Evolutionary conservation across 805 yeast species (phyloP), one percentile per base, ranked within the genome.

Genomic region (Saccharomycopsis sp.): DNA sequence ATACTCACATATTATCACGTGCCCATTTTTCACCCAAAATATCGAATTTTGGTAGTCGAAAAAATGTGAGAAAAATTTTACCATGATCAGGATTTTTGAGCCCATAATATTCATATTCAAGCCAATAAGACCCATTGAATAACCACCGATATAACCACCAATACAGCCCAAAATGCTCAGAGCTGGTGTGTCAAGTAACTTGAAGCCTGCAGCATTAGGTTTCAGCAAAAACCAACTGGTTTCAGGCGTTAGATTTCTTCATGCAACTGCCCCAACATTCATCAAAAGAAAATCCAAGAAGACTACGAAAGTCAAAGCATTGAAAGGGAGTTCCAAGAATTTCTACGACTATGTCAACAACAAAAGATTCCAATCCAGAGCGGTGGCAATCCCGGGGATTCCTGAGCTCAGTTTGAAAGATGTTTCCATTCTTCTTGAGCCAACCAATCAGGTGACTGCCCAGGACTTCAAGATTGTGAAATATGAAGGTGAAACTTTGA

Each of bases 401-500:
- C 56, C 55, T 29, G 56, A 34, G 23, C 50, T 58, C 29, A 19
- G 22, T 38, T 53, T 19, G 47, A 17, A 29, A 47, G 47, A 14
- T 8, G 24, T 34, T 9, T 9, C 22, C 8, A 17, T 19, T 44
- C 49, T 35, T 24, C 34, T 44, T 20, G 20, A 47, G 22, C 5
- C 47, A 19, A 15, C 44, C 9, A 55, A 55, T 7, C 15, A 9
- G 17, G 35, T 24, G 19, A 38, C 42, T 19, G 14, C 23, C 3
- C 35, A 24, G 14, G 69, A 73, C 56, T 29, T 29, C 12, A 63
- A 70, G 9, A 73, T 80, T 22, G 68, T 72, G 3, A 68, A 70
- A 41, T 88, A 76, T 70, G 71, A 76, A 15, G 67, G 72, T 1
- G 67, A 68, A 14, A 74, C 77, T 17, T 73, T 79, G 59, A 68